Evolutionary conservation across 768 basidiomycete species (phyloP), one percentile per base, ranked within the genome.

Genomic region (Xerocomellus intermedius): DNA sequence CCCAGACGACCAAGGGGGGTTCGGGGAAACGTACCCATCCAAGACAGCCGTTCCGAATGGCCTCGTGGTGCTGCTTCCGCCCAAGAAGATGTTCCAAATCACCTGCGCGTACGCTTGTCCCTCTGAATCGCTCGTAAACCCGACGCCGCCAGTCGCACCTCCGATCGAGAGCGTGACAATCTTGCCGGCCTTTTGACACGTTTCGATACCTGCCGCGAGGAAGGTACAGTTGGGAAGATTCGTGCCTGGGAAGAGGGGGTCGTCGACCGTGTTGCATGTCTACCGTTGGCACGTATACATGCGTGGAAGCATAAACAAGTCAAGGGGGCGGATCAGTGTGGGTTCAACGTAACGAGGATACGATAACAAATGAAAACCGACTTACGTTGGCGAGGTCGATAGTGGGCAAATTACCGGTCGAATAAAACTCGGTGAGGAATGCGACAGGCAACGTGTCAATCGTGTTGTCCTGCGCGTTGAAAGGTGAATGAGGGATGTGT

Each of bases 21-120:
- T 24, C 28, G 32, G 8, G 4, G 16, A 21, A 12, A 42, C 66
- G 16, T 41, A 87, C 87, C 89, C 89, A 60, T 90, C 88, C 24
- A 91, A 75, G 47, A 89, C 77, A 3, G 87, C 89, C 55, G 60
- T 69, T 24, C 89, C 89, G 61, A 91, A 91, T 0, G 88, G 89
- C 55, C 88, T 78, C 16, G 81, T 86, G 26, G 66, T 66, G 54
- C 80, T 82, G 1, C 73, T 75, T 17, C 86, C 86, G 9, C 87
- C 88, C 28, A 90, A 73, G 69, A 89, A 89, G 46, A 86, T 55
- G 47, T 70, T 48, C 89, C 89, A 90, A 48, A 91, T 82, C 0
- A 82, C 83, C 49, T 84, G 74, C 0, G 83, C 87, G 65, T 87
- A 89, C 4, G 74, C 67, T 13, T 69, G 62, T 2, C 82, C 88